Conservation (phyloP, 2,329 filamentous ascomycete species). For the Tolypocladium ophioglossoides region DNA sequence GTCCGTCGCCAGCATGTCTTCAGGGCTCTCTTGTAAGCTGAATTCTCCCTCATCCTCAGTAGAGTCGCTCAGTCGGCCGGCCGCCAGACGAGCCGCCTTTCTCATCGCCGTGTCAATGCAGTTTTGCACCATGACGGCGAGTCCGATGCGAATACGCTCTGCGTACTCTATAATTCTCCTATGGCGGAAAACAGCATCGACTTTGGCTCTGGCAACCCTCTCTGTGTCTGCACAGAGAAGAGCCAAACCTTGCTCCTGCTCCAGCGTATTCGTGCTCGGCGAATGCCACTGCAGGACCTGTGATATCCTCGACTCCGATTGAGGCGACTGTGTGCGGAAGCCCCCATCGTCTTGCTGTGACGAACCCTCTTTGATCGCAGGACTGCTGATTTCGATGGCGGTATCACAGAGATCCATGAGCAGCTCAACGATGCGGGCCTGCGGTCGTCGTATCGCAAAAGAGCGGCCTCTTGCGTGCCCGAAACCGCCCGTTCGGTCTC, state of each 20-base stretch:
- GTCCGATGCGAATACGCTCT: constrained; percentile 89
- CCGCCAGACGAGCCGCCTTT: constrained; percentile 80
- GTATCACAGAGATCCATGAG: constrained; percentile 94
- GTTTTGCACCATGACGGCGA: constrained; percentile 84
- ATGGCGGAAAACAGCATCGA: constrained; percentile 86
- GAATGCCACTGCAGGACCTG: constrained; percentile 97
- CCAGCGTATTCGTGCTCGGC: constrained; percentile 78
- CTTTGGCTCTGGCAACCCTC: constrained; percentile 72
- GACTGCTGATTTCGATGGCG: constrained; percentile 86
- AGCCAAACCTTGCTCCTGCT: constrained; percentile 85
- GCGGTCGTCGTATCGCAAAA: constrained; percentile 81
- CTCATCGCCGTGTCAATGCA: constrained; percentile 87
- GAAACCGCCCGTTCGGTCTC: constrained; percentile 63
- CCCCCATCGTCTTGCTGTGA: constrained; percentile 55
- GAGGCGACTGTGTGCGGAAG: constrained; percentile 85
- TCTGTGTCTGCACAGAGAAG: constrained; percentile 86
- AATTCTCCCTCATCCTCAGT: constrained; percentile 47
- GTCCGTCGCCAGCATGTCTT: constrained; percentile 3
- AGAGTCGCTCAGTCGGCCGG: constrained; percentile 75
- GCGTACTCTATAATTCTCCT: constrained; percentile 91
- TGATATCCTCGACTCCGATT: constrained; percentile 88
- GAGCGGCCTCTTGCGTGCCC: constrained; percentile 76
- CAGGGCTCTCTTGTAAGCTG: constrained; percentile 9
- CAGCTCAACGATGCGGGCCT: constrained; percentile 88
- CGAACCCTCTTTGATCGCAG: constrained; percentile 77